Evolutionary conservation across 2,329 filamentous ascomycete genomes (phyloP), one percentile per base, ranked within the genome.

Genomic region (Hypoxylon sp.): DNA sequence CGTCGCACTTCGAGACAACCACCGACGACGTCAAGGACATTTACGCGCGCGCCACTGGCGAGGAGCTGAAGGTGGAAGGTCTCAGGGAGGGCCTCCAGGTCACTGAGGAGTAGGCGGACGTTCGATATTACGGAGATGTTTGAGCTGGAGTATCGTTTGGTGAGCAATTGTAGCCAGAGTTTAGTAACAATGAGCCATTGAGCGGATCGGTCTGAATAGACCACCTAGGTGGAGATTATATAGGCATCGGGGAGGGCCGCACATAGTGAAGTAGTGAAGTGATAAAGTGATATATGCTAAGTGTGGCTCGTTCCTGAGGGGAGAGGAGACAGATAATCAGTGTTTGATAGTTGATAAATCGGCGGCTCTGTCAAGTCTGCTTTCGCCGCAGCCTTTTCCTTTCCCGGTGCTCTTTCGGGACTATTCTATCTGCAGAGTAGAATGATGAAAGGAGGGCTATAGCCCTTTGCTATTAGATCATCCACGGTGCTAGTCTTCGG

Each of bases 21-120:
- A 87, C 85, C 82, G 96, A 97, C 78, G 95, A 99, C 80, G 94
- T 99, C 77, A 91, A 90, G 82, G 93, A 98, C 78, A 93, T 99
- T 74, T 99, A 97, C 84, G 85, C 83, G 72, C 89, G 96, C 74
- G 91, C 90, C 72, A 88, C 91, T 66, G 93, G 93, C 58, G 89
- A 96, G 79, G 92, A 96, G 79, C 84, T 97, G 72, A 90, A 93
- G 76, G 93, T 97, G 55, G 92, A 97, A 81, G 93, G 93, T 55
- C 83, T 97, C 75, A 88, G 93, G 78, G 92, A 96, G 75, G 92
- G 91, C 44, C 85, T 92, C 74, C 88, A 88, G 77, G 91, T 93
- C 69, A 84, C 88, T 16, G 89, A 92, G 63, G 87, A 92, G 77
- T 88, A 87, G 61, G 30, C 18, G 8, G 14, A 46, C 12, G n/a